Evolutionary conservation across 306 rosid species (phyloP).

Genomic region (Potentilla sterilis): DNA sequence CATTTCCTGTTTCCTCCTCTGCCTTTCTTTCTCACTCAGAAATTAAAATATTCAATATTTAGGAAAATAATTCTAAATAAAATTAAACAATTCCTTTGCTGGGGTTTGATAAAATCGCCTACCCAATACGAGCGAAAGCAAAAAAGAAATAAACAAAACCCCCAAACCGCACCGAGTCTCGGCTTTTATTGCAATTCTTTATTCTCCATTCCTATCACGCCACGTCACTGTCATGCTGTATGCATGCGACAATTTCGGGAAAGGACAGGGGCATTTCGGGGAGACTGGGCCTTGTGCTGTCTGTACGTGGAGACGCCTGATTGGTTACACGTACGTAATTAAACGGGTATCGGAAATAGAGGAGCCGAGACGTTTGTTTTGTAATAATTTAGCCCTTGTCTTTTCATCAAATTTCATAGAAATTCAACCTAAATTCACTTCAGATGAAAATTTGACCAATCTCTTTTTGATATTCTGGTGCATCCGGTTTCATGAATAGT

Average conservation of each 20-base stretch:
- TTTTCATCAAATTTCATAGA: constrained; percentile 51
- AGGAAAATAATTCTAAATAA: background rate
- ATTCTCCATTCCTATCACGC: constrained; percentile 34
- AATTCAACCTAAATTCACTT: constrained; percentile 65
- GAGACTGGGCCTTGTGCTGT: background rate
- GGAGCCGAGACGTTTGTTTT: constrained; percentile 3
- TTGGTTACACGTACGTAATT: background rate
- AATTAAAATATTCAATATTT: background rate
- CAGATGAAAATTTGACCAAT: constrained; percentile 30
- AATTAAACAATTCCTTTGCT: background rate
- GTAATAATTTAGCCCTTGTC: constrained; percentile 19
- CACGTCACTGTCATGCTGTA: constrained; percentile 30
- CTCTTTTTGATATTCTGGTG: constrained; percentile 19
- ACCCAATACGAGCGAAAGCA: constrained; percentile 22
- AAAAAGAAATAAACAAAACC: background rate
- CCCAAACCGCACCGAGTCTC: constrained; percentile 41
- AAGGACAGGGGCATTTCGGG: constrained; percentile 11
- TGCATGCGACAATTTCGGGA: constrained; percentile 18
- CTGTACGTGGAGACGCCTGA: background rate
- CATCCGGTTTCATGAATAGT: background rate
- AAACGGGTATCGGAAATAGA: constrained; percentile 6
- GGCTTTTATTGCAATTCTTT: constrained; percentile 14
- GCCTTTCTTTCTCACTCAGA: constrained; percentile 17
- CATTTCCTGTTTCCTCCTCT: constrained; percentile 39
- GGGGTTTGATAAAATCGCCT: constrained; percentile 39